Conservation (phyloP, 1,284 basidiomycete species). For the Athelia psychrophila region DNA sequence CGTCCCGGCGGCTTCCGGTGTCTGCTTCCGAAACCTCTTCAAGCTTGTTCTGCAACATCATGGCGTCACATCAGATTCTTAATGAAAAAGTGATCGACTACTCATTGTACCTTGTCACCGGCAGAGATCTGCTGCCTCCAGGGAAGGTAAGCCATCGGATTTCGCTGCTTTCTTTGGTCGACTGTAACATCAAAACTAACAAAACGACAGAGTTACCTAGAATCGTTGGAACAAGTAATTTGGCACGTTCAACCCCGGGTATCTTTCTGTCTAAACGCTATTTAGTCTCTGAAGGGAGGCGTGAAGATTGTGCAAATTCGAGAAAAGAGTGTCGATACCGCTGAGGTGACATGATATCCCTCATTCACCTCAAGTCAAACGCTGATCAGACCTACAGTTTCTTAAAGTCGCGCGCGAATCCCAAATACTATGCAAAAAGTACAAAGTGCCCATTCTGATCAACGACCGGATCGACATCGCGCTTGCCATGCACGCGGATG, state of each 20-base stretch:
- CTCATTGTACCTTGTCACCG: conserved; percentile 86
- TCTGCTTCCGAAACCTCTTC: no score
- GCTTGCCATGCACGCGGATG: conserved; percentile 72
- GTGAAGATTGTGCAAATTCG: conserved; percentile 90
- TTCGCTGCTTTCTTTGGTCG: no score
- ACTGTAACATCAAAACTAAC: neutral
- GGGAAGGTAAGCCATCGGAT: conserved; percentile 58
- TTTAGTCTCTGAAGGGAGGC: conserved; percentile 76
- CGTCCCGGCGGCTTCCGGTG: no score
- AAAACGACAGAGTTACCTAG: conserved; percentile 60
- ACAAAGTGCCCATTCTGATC: conserved; percentile 85
- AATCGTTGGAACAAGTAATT: conserved; percentile 75
- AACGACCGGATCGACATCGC: conserved; percentile 92
- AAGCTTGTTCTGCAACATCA: no score
- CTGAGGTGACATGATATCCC: conserved; percentile 48
- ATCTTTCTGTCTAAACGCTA: conserved; percentile 4
- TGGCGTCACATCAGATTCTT: no score
- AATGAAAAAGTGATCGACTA: conserved; percentile 50
- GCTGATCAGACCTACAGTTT: conserved; percentile 50
- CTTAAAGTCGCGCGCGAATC: conserved; percentile 72
- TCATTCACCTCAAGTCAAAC: neutral
- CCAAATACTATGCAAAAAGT: conserved; percentile 76
- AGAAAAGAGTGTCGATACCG: conserved; percentile 81
- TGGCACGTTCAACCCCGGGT: conserved; percentile 2
- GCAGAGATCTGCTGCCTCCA: conserved; percentile 75